Conservation (phyloP, 225 moss, liverwort and hornwort species). For the Climacium dendroides region DNA sequence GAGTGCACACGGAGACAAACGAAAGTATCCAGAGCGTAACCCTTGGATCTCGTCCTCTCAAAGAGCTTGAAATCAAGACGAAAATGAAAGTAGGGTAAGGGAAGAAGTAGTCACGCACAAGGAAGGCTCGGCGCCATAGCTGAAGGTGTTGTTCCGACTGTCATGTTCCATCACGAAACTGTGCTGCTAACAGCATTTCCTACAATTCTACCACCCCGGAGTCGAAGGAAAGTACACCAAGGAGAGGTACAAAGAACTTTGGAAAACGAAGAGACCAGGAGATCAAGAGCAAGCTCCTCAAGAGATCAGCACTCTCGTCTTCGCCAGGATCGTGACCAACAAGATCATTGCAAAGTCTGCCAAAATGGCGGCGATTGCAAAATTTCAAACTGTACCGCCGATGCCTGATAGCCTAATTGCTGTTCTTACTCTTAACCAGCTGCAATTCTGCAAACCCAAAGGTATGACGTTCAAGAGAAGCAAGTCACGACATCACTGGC, state of each 20-base stretch:
- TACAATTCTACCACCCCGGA: neutral
- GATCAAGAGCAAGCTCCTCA: neutral
- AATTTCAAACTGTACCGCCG: neutral
- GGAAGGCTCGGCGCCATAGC: neutral
- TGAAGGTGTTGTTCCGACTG: neutral
- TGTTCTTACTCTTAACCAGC: neutral
- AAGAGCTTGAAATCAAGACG: neutral
- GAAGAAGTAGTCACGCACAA: neutral
- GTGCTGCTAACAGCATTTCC: neutral
- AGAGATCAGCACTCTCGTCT: neutral
- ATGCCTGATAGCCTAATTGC: neutral
- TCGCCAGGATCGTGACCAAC: neutral
- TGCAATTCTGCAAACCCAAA: neutral
- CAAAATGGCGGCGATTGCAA: neutral
- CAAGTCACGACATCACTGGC: neutral
- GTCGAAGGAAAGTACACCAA: neutral
- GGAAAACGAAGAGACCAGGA: neutral
- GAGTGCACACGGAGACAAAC: neutral
- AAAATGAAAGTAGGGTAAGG: neutral
- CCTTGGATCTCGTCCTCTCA: neutral
- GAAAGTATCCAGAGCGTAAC: neutral
- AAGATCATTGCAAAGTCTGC: neutral
- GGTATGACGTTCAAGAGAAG: neutral
- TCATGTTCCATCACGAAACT: conserved; percentile 2
- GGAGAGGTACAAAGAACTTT: neutral